Evolutionary conservation across 2,329 filamentous ascomycete species (phyloP), one percentile per base, ranked within the genome.

Genomic region (Botrytis galanthina): DNA sequence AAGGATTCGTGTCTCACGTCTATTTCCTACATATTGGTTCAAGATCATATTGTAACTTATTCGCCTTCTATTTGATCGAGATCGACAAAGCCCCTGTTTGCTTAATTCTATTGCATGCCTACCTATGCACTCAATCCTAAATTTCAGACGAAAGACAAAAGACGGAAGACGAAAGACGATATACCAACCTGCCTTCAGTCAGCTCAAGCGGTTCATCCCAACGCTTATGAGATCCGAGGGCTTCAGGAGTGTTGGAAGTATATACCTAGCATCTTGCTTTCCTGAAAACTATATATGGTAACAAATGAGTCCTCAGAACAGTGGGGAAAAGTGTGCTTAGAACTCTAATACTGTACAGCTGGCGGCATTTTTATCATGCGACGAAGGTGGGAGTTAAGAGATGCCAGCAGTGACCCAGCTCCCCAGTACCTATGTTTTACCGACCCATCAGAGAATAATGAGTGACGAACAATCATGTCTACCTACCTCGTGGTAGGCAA

Each of bases 401-500:
- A 63, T 67, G 64, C 46, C 64, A 67, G 64, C 46, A 48, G 26
- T 54, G 48, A 12, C 46, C 64, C 51, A 67, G n/a, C n/a, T 14
- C 39, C 39, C 12, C 37, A 39, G 37, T 9, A 29, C 22, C 46
- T 67, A 67, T 35, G 32, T 54, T 51, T 29, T 54, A 39, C 64
- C 64, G 46, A 54, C 46, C 64, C 64, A 51, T 67, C 44, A 22
- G 9, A 44, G 39, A 46, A 70, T 7, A 42, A 60, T 70, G 67
- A 22, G 51, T 70, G 51, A 70, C 51, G 51, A 70, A 70, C 54
- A n/a, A 39, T 70, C 20, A 59, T 59, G 18, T 71, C 68, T 70
- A 60, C 51, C 57, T 48, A 39, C 63, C 62, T 68, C 71, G 71
- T 68, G 71, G 71, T 51, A 51, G 60, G 32, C 63, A 72, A 72